Percentiles rank a stretch among this genome's conserved stretches.
Conservation (phyloP, 164 flowering plant species). For the Tetrastigma voinierianum region DNA sequence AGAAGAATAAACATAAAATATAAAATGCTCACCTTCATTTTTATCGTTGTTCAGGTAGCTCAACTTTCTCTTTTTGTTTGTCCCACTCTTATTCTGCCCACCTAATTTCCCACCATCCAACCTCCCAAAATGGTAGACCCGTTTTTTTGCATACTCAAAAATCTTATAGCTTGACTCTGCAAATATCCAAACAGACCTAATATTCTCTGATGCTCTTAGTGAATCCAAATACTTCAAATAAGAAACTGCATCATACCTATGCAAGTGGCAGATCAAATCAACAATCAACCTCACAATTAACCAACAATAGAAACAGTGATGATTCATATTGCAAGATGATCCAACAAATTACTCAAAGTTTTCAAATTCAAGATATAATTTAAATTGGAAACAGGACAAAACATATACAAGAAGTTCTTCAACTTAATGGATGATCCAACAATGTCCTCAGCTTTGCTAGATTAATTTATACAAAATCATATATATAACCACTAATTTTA, state of each 20-base stretch:
- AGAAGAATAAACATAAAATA: neutral
- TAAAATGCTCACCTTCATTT: slow-evolving; percentile 40
- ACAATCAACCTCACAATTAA: neutral
- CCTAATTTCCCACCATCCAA: slow-evolving; percentile 45
- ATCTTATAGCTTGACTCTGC: slow-evolving; percentile 95
- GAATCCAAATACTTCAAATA: slow-evolving; percentile 95
- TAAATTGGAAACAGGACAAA: neutral
- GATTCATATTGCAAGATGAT: neutral
- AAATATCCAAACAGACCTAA: slow-evolving; percentile 95
- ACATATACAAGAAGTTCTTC: too few species aligned
- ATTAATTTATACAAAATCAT: too few species aligned
- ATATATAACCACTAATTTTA: too few species aligned
- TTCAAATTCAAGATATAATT: neutral
- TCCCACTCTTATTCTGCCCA: slow-evolving; percentile 29
- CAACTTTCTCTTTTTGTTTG: slow-evolving; percentile 61
- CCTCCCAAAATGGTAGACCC: slow-evolving; percentile 69
- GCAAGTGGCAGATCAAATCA: slow-evolving; percentile 9
- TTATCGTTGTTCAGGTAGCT: slow-evolving; percentile 27
- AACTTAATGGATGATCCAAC: too few species aligned
- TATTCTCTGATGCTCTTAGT: slow-evolving; percentile 91
- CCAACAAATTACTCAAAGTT: neutral
- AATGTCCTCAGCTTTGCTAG: too few species aligned
- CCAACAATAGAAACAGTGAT: neutral
- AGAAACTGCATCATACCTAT: slow-evolving; percentile 93
- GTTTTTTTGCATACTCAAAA: slow-evolving; percentile 91